phyloP scores from a whole-genome alignment of 352 stramenopile genomes.

The Albugo candida region DNA sequence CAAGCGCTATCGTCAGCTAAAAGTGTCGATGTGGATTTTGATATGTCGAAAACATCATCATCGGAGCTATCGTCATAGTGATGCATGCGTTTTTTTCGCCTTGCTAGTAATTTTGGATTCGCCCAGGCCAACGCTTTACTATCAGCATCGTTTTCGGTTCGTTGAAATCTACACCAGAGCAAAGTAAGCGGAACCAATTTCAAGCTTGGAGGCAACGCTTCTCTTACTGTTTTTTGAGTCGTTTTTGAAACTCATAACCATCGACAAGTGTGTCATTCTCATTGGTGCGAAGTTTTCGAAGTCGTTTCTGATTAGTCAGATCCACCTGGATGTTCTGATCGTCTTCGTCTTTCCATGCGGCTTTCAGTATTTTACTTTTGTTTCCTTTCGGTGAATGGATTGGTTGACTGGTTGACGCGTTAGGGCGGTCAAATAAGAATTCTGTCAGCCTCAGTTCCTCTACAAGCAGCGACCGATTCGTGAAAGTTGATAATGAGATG shows the following conservation, averaged over 20 bases:
- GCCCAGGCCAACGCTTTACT: constrained; percentile 44
- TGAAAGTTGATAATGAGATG: no score
- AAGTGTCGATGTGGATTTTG: constrained; percentile 10
- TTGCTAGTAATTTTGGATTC: constrained; percentile 44
- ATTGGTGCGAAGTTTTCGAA: constrained; percentile 72
- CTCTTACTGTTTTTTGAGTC: constrained; percentile 63
- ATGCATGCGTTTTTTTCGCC: constrained; percentile 19
- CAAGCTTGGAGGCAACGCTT: neutral
- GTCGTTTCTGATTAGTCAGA: constrained; percentile 36
- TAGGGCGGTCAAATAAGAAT: no score
- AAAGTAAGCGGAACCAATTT: neutral
- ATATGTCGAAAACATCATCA: constrained; percentile 26
- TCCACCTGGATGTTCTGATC: constrained; percentile 54
- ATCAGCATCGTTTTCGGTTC: constrained; percentile 13
- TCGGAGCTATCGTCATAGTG: constrained; percentile 4
- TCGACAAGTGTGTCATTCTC: constrained; percentile 41
- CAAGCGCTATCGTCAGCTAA: constrained; percentile 37
- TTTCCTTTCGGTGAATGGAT: no score
- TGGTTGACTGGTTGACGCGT: no score
- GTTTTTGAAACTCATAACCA: constrained; percentile 52
- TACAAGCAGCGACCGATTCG: no score
- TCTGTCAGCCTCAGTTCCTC: no score
- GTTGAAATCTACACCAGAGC: constrained; percentile 6
- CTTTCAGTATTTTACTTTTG: constrained; percentile 6
- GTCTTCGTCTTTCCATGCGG: constrained; percentile 78